These are phyloP conservation scores for Fusarium praegraminearum DNA, from an alignment of 2,329 filamentous ascomycete genomes.

Conservation along the genomic window DNA sequence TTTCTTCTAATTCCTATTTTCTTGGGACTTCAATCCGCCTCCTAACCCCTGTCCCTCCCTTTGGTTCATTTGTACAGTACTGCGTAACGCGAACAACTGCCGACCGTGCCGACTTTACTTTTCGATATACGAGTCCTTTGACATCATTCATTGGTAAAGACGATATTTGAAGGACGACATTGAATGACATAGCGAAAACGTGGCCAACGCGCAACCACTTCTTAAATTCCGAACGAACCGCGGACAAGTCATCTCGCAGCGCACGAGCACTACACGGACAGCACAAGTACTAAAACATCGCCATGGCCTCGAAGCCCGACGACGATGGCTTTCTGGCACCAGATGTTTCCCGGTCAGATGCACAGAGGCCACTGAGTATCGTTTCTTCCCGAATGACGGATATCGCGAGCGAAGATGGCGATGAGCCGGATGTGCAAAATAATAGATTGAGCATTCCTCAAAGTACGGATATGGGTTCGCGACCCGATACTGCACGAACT, in stretches of 20 bases:
- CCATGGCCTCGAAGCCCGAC: constrained; percentile 54
- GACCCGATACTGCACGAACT: constrained; percentile 67
- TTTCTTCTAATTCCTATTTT: constrained; percentile 28
- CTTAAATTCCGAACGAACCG: constrained; percentile 14
- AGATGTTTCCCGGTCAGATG: constrained; percentile 56
- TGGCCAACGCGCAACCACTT: constrained; percentile 20
- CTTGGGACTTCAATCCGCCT: constrained; percentile 27
- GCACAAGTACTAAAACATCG: constrained; percentile 30
- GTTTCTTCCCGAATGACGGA: constrained; percentile 81
- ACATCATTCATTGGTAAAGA: constrained; percentile 19
- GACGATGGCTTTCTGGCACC: constrained; percentile 56
- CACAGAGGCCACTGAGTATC: constrained; percentile 69
- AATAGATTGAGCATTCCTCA: constrained; percentile 49
- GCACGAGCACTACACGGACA: constrained; percentile 28
- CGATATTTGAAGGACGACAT: constrained; percentile 7
- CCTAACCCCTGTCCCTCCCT: constrained; percentile 37
- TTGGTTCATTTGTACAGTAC: constrained; percentile 40
- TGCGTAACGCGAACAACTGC: constrained; percentile 45
- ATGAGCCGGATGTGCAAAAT: constrained; percentile 53
- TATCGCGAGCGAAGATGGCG: constrained; percentile 68
- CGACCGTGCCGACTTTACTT: constrained; percentile 44
- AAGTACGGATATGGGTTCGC: constrained; percentile 60
- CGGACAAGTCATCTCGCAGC: constrained; percentile 28
- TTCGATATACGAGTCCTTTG: constrained; percentile 35
- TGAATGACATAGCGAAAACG: constrained; percentile 16